phyloP scores from a whole-genome alignment of 805 yeast species.

The Sugiyamaella americana region DNA sequence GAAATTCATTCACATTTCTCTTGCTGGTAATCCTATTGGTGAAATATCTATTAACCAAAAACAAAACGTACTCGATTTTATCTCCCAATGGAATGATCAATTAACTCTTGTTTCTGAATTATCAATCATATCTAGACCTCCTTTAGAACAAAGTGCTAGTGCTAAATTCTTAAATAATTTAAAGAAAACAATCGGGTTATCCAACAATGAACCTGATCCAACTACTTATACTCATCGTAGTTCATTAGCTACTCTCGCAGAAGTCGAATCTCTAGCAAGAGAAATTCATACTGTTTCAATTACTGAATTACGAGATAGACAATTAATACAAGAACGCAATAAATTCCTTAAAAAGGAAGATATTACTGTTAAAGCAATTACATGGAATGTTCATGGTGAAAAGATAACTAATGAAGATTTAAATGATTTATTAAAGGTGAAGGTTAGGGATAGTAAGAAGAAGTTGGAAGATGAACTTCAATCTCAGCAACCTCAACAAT shows the following conservation, averaged over 20 bases:
- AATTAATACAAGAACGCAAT: slow-evolving; percentile 1
- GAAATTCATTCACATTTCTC: neutral
- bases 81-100: neutral
- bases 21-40: slow-evolving; percentile 12
- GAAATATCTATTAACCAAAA: neutral
- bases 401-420: slow-evolving; percentile 20
- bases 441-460: slow-evolving; percentile 10
- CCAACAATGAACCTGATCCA: neutral
- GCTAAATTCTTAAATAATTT: neutral
- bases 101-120: neutral
- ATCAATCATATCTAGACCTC: neutral
- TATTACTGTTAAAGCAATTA: slow-evolving; percentile 23
- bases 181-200: no score
- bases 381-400: slow-evolving; percentile 32
- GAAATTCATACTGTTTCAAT: slow-evolving; percentile 7
- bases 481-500: neutral
- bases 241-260: neutral
- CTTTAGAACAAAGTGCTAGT: no score
- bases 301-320: slow-evolving; percentile 13
- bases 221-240: neutral
- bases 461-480: neutral
- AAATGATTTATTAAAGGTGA: slow-evolving; percentile 17
- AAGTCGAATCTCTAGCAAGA: neutral
- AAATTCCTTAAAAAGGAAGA: slow-evolving; percentile 16
- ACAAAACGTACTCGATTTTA: neutral